phyloP scores from a whole-genome alignment of 495 filamentous ascomycete species.

The Neurospora africana region DNA sequence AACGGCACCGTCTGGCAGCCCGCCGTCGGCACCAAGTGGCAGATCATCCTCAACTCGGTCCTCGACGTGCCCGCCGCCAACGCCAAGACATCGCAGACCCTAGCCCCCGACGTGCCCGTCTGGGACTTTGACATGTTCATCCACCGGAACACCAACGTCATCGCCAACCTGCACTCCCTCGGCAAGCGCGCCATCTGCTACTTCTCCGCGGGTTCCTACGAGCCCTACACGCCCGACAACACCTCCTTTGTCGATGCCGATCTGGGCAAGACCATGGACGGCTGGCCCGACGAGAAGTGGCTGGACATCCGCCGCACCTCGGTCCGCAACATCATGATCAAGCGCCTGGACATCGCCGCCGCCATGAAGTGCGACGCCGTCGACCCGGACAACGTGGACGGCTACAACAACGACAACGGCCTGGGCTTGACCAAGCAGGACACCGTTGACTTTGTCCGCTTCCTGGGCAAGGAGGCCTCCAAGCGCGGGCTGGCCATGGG shows the following conservation, averaged over 20 bases:
- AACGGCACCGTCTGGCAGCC: conserved; percentile 13
- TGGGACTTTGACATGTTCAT: conserved; percentile 22
- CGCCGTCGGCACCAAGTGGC: conserved; percentile 12
- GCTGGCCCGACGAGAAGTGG: conserved; percentile 61
- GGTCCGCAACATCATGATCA: conserved; percentile 49
- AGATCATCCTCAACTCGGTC: conserved; percentile 22
- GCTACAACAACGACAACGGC: conserved; percentile 47
- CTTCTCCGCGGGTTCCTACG: conserved; percentile 56
- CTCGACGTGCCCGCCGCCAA: conserved; percentile 23
- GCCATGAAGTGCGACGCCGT: conserved; percentile 59
- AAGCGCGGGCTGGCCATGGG: conserved; percentile 43
- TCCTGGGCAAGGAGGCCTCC: conserved; percentile 44
- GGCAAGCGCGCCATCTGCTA: conserved; percentile 53
- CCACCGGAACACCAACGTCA: conserved; percentile 13
- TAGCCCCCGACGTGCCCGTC: conserved; percentile 20
- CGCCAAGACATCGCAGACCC: not conserved
- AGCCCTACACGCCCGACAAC: conserved; percentile 46
- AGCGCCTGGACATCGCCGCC: conserved; percentile 44
- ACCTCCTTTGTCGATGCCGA: conserved; percentile 40
- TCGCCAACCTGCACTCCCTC: conserved; percentile 15
- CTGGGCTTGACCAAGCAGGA: conserved; percentile 44
- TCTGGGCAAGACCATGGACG: conserved; percentile 41
- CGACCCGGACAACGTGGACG: conserved; percentile 65
- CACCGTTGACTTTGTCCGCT: conserved; percentile 47
- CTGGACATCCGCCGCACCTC: conserved; percentile 44